Evolutionary conservation across 345 rosid genomes (phyloP).

Genomic region (Pugionium dolabratum): DNA sequence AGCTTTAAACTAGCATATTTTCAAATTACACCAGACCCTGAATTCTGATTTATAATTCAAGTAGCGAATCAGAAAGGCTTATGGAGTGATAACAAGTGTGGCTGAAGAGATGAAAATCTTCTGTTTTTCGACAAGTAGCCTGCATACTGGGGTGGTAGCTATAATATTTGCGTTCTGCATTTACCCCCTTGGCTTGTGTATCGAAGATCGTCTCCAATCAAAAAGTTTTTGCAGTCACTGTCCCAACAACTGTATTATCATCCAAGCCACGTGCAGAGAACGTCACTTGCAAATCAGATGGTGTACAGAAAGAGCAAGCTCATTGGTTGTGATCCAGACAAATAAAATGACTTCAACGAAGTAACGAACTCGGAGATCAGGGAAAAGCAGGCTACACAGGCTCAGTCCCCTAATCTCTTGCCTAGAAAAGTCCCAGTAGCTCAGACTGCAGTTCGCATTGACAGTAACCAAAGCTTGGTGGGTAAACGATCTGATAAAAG

Average conservation of each 20-base stretch:
- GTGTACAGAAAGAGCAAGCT: slow-evolving; percentile 33
- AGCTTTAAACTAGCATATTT: background rate
- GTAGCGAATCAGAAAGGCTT: background rate
- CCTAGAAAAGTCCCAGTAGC: slow-evolving; percentile 24
- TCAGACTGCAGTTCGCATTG: slow-evolving; percentile 26
- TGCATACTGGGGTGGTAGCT: too few relatives aligned
- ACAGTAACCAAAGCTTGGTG: slow-evolving; percentile 27
- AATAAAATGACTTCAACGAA: slow-evolving; percentile 34
- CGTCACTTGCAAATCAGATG: slow-evolving; percentile 33
- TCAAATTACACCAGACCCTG: background rate
- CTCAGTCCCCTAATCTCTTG: slow-evolving; percentile 28
- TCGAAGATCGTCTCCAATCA: slow-evolving; percentile 38
- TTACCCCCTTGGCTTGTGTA: slow-evolving; percentile 37
- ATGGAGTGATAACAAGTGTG: background rate
- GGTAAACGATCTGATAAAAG: slow-evolving; percentile 34
- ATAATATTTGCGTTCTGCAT: slow-evolving; percentile 2
- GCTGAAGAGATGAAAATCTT: too few relatives aligned
- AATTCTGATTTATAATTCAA: background rate
- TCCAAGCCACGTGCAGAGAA: slow-evolving; percentile 36
- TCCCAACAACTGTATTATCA: slow-evolving; percentile 37
- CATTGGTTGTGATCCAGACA: slow-evolving; percentile 13
- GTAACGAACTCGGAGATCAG: slow-evolving; percentile 19
- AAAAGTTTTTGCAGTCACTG: slow-evolving; percentile 29
- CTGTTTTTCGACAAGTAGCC: too few relatives aligned
- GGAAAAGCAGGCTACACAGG: slow-evolving; percentile 32